Conservation (phyloP, 2,329 filamentous ascomycete species). For the Pseudocercospora pini-densiflorae region DNA sequence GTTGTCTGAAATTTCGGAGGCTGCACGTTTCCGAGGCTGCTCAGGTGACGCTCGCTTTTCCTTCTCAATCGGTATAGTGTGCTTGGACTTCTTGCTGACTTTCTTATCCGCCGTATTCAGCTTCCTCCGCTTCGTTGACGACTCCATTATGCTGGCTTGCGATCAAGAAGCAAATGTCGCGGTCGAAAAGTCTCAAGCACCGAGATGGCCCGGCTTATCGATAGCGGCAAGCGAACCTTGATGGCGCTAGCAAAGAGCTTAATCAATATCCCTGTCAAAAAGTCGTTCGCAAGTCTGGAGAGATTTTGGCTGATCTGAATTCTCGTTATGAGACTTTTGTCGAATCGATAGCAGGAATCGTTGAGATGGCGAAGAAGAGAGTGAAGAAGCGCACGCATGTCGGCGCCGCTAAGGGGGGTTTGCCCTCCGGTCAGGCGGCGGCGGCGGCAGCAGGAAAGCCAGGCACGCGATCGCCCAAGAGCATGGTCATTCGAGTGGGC, state of each 20-base stretch:
- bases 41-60: background rate
- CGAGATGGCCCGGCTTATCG: background rate
- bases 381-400: slow-evolving; percentile 89
- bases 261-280: slow-evolving; percentile 10
- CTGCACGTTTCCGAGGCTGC: slow-evolving; percentile 24
- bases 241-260: background rate
- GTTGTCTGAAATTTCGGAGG: slow-evolving; percentile 17
- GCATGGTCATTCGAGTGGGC: slow-evolving; percentile 97
- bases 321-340: background rate
- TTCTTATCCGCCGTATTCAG: slow-evolving; percentile 31
- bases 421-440: slow-evolving; percentile 50
- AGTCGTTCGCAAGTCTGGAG: background rate
- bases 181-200: background rate
- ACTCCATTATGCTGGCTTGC: background rate
- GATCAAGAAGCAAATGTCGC: background rate
- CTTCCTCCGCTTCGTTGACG: slow-evolving; percentile 47
- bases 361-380: slow-evolving; percentile 75
- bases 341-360: background rate
- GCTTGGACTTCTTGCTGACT: slow-evolving; percentile 6
- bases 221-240: background rate
- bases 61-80: background rate
- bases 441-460: slow-evolving; percentile 59
- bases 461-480: slow-evolving; percentile 76
- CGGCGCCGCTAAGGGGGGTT: slow-evolving; percentile 65
- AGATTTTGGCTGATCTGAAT: background rate